Evolutionary conservation across 805 yeast species (phyloP), one percentile per base, ranked within the genome.

Genomic region (Candida sithepensis): DNA sequence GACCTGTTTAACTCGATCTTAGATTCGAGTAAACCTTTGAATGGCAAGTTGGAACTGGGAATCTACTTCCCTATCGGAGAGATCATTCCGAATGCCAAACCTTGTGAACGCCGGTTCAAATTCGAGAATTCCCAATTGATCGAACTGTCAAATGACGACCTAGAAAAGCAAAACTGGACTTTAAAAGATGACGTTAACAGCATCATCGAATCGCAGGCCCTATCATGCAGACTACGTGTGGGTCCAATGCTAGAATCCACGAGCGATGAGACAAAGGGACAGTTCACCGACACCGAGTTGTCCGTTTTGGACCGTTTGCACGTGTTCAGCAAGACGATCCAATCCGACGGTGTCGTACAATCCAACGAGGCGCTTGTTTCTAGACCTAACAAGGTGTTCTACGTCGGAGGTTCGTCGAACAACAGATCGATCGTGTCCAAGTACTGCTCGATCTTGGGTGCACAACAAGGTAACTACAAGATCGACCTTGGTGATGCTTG

Each of bases 31-130:
- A 51, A 50, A 42, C 66, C 66, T 2, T 50, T 58, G 44, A 60
- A 66, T 20, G 61, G 71, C 42, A 69, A 74, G 47, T 74, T 76
- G 50, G 58, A 59, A 46, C 64, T 90, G 24, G 97, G 96, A 0
- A 76, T 88, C 42, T 90, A 86, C 64, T 90, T 91, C 70, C 95
- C 96, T 12, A 67, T 85, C 3, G 89, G 94, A n/a, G 97, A 90
- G 63, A 90, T 90, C 54, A 88, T 89, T 20, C 97, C 97, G 14
- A 87, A 85, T 64, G 85, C 84, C 2, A 67, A 77, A 22, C 79
- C 90, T 0, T 86, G 83, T 52, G 78, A 76, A 21, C 72, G 79
- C 48, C 67, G 90, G 48, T 78, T 78, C 45, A 61, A 65, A 19
- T 50, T 54, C 2, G 44, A 54, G 1, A 55, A 61, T 1, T 69